phyloP scores from a whole-genome alignment of 2,329 filamentous ascomycete species.

The Colletotrichum eremochloae region DNA sequence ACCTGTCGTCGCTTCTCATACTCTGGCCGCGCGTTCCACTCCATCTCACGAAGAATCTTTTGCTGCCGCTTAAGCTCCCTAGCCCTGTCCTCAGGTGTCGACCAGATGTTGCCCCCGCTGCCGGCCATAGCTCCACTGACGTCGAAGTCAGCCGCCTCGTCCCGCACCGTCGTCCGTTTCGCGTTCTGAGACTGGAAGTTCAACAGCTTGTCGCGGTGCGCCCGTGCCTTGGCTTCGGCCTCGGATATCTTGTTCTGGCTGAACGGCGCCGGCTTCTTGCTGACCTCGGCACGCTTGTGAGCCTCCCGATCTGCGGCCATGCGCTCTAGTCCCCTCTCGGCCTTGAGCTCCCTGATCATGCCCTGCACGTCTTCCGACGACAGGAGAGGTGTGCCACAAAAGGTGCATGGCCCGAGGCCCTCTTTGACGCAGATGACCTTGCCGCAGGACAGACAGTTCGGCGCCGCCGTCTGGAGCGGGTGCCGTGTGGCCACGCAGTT shows the following conservation, averaged over 20 bases:
- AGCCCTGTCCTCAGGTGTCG: constrained; percentile 84
- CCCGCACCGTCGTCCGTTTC: constrained; percentile 83
- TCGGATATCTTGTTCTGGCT: constrained; percentile 64
- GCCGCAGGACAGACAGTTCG: constrained; percentile 92
- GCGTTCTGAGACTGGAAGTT: constrained; percentile 90
- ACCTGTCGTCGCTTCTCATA: constrained; percentile 91
- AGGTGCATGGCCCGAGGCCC: constrained; percentile 93
- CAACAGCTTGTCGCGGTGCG: constrained; percentile 85
- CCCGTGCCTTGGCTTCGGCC: constrained; percentile 77
- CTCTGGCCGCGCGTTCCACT: constrained; percentile 86
- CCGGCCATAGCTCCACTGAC: constrained; percentile 60
- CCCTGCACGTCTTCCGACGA: constrained; percentile 80
- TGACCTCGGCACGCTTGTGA: constrained; percentile 76
- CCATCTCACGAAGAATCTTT: constrained; percentile 84
- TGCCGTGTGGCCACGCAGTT: constrained; percentile 91
- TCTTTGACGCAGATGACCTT: constrained; percentile 97
- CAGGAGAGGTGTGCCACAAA: constrained; percentile 82
- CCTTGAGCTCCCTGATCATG: constrained; percentile 86
- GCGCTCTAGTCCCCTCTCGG: constrained; percentile 88
- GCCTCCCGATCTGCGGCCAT: constrained; percentile 84
- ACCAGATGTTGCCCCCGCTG: constrained; percentile 78
- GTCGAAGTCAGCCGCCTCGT: constrained; percentile 81
- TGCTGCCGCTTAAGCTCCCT: constrained; percentile 88
- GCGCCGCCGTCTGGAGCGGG: constrained; percentile 88
- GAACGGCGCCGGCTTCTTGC: constrained; percentile 72